phyloP scores from a whole-genome alignment of 2,329 filamentous ascomycete genomes.

The Trichoderma atroviride region DNA sequence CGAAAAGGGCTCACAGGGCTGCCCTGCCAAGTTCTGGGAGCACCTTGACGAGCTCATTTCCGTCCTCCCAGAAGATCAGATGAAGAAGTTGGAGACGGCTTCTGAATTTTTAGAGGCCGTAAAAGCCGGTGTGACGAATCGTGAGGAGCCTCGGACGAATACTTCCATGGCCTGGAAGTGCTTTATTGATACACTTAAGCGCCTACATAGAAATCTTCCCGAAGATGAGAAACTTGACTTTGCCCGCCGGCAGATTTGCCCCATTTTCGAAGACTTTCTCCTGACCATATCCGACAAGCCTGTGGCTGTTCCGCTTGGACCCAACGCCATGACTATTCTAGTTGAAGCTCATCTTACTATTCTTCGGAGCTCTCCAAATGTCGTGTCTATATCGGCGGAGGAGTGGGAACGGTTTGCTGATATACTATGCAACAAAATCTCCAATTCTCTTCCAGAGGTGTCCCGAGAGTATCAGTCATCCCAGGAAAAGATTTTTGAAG shows the following conservation, averaged over 20 bases:
- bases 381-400: constrained; percentile 53
- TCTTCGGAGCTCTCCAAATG: constrained; percentile 44
- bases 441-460: constrained; percentile 77
- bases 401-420: constrained; percentile 67
- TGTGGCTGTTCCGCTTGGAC: constrained; percentile 37
- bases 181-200: constrained; percentile 67
- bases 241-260: constrained; percentile 54
- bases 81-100: constrained; percentile 51
- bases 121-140: constrained; percentile 68
- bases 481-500: constrained; percentile 67
- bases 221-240: constrained; percentile 51
- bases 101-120: constrained; percentile 67
- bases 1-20: constrained; percentile 82
- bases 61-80: constrained; percentile 54
- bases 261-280: constrained; percentile 59
- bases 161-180: constrained; percentile 70
- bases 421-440: constrained; percentile 66
- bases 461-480: constrained; percentile 76
- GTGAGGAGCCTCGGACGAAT: constrained; percentile 74
- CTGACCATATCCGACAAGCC: constrained; percentile 48
- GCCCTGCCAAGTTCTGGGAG: constrained; percentile 72
- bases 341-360: constrained; percentile 53
- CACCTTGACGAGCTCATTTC: constrained; percentile 65
- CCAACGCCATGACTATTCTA: constrained; percentile 44
- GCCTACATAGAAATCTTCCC: constrained; percentile 52